Base-by-base conservation (phyloP, 176 grass and related monocot genomes). In the Alloteropsis semialata region DNA sequence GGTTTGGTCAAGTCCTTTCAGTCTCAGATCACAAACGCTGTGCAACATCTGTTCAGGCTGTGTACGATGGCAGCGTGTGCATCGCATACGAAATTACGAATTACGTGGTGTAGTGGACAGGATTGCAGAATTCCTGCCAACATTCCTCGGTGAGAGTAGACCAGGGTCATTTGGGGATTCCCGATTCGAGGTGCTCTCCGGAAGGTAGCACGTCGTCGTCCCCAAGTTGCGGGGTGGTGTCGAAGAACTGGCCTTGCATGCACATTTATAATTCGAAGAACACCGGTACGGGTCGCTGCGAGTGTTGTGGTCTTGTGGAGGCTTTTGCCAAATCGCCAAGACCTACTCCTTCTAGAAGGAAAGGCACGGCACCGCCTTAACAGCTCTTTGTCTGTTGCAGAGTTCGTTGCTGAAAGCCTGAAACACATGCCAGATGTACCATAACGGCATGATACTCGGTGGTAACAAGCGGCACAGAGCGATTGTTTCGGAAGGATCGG, bases 91-190 rank as follows among this genome's bases (percentile, higher is more conserved):
- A 10, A 55, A 55, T n/a, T 46, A 37, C 22, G 28, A 10, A 55
- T 66, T n/a, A 8, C 32, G 28, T 62, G 24, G 41, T n/a, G 13
- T 21, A 5, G 43, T 46, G 22, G 74, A 77, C 80, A 83, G 51
- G 55, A 18, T 49, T 5, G 45, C 86, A 37, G 2, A 17, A 56
- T 65, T 72, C 30, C 14, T 45, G 74, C 36, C 57, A 73, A 84
- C 81, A 79, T 88, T 88, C 86, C 66, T 72, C 36, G 24, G 69
- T 2, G 39, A 32, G 27, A 15, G 38, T 53, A 51, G 18, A 71
- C 53, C 54, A 16, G 7, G 79, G 79, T 63, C 19, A 16, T 37
- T 45, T 39, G 46, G 16, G 72, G 39, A 34, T 24, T 76, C 65
- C 27, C 15, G 24, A 24, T 42, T 68, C 21, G 56, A 28, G n/a